Percentiles rank a stretch among this genome's conserved stretches.
Evolutionary conservation across 129 eudicot species (phyloP).

Genomic region (Arctium minus): DNA sequence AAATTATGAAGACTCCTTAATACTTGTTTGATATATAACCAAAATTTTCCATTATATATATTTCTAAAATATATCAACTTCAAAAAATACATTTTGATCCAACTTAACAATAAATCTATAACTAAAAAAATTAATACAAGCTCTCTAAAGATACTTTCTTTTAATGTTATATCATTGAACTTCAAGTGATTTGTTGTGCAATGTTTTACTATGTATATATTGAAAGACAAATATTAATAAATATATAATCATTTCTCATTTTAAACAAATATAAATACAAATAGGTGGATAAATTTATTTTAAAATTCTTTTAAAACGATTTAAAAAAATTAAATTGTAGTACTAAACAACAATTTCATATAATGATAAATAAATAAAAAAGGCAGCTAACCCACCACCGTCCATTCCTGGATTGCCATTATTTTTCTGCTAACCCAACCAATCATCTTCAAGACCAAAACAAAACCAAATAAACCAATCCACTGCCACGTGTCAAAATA

Average conservation of each 20-base stretch:
- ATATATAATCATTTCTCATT: not conserved
- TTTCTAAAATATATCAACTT: too few species aligned
- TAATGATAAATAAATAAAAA: not conserved
- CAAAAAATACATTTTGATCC: too few species aligned
- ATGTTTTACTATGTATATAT: too few species aligned
- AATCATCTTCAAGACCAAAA: not conserved
- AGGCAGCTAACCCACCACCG: constrained; percentile 37
- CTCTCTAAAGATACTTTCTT: too few species aligned
- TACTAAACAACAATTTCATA: not conserved
- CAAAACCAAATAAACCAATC: not conserved
- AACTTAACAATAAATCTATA: too few species aligned
- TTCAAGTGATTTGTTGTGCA: not conserved
- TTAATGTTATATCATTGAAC: too few species aligned
- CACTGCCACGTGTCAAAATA: constrained; percentile 6
- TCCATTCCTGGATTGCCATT: constrained; percentile 12
- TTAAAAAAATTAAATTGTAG: too few species aligned
- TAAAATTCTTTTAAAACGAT: not conserved
- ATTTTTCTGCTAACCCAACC: constrained; percentile 20
- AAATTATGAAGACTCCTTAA: too few species aligned
- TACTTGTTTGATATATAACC: too few species aligned
- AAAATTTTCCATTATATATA: too few species aligned
- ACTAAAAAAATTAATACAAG: too few species aligned
- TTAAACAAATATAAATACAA: not conserved
- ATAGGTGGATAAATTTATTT: not conserved
- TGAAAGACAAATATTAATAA: not conserved